Evolutionary conservation across 225 moss, liverwort and hornwort genomes (phyloP), one percentile per base, ranked within the genome.

Genomic region (Takakia lepidozioides): DNA sequence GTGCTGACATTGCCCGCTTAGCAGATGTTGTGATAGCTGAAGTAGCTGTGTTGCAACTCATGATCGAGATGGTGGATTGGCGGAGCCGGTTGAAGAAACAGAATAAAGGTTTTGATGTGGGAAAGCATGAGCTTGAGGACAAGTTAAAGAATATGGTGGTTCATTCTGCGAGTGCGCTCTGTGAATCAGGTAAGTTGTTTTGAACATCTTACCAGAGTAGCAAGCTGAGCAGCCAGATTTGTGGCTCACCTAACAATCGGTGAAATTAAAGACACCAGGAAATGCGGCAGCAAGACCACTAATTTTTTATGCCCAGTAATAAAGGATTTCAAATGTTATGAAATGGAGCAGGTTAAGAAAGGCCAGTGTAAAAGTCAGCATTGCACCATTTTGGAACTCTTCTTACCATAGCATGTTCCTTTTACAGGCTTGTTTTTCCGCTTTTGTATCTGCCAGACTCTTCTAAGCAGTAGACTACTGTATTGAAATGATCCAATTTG

Each of bases 1-100:
- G n/a, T 70, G 7, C 48, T 35, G 7, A 39, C 11, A 21, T 32
- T 80, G 0, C n/a, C n/a, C n/a, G n/a, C n/a, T n/a, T n/a, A n/a
- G 74, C 66, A 2, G 64, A 74, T 48, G 29, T 67, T 2, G 79
- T 80, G 5, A 74, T 70, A 64, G 64, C 54, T 17, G 74, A 74
- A 54, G 74, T 64, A 41, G 58, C 67, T 2, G 46, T 80, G 63
- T 57, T 79, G 16, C 56, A 69, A 35, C 54, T 79, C 10, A 53
- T 47, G 2, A 56, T 41, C 34, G 73, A 66, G 35, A 10, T 58
- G 35, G 37, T 58, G 23, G 15, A 26, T 6, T 34, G 37, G 24
- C 36, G 37, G 13, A 29, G 20, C 3, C 27, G 29, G 46, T 11
- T 17, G 52, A 43, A 47, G 50, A 44, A 47, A 19, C 15, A 64